Conservation (phyloP, 352 stramenopile genomes). For the Elongisporangium undulatum region DNA sequence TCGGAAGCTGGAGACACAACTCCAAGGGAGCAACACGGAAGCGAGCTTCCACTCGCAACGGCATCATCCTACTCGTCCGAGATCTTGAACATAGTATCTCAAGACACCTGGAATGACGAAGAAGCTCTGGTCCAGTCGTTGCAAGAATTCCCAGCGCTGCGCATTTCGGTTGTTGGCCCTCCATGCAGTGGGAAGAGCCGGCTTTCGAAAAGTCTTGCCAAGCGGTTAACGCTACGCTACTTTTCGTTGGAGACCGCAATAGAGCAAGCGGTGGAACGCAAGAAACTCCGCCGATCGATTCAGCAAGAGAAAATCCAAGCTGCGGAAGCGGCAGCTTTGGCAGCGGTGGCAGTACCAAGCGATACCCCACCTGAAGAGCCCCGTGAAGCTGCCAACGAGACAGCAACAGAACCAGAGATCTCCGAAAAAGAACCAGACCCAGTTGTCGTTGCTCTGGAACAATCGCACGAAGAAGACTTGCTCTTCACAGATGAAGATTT, state of each 20-base stretch:
- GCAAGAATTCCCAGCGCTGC: slow-evolving; percentile 35
- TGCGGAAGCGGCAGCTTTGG: not conserved
- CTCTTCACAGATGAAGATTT: slow-evolving; percentile 37
- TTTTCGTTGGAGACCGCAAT: slow-evolving; percentile 35
- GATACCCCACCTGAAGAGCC: not conserved
- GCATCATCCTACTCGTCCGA: not conserved
- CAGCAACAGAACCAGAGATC: slow-evolving; percentile 6
- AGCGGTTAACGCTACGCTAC: slow-evolving; percentile 38
- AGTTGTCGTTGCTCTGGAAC: not conserved
- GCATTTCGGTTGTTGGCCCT: slow-evolving; percentile 49
- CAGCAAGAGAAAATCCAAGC: not conserved
- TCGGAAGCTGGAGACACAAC: not conserved
- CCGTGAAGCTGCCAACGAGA: slow-evolving; percentile 10
- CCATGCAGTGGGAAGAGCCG: slow-evolving; percentile 54
- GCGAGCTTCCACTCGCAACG: not conserved
- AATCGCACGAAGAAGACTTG: slow-evolving; percentile 14
- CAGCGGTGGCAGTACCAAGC: not conserved
- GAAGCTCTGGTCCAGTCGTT: slow-evolving; percentile 29
- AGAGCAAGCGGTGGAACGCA: slow-evolving; percentile 31
- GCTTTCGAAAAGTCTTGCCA: slow-evolving; percentile 38
- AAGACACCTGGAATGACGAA: slow-evolving; percentile 41
- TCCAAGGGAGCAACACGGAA: not conserved
- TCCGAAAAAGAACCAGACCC: not conserved
- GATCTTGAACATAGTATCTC: slow-evolving; percentile 17
- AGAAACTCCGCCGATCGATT: slow-evolving; percentile 2